Conservation (phyloP, 495 filamentous ascomycete species). For the Tuber magnatum region DNA sequence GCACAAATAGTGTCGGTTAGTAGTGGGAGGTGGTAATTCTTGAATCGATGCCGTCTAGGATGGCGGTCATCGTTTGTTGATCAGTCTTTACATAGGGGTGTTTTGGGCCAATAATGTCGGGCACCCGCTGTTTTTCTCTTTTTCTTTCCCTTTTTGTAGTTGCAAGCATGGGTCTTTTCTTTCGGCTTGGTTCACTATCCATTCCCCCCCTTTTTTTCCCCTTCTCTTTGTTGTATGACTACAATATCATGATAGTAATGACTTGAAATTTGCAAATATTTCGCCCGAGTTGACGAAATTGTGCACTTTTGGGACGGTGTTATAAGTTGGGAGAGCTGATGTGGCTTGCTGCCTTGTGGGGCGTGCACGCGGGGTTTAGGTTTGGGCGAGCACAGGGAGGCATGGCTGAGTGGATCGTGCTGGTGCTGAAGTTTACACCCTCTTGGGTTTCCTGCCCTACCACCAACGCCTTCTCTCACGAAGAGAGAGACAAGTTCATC, state of each 20-base stretch:
- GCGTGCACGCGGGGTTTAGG: neutral
- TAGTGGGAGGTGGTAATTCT: neutral
- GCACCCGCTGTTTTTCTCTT: neutral
- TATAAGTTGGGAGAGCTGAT: neutral
- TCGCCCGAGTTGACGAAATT: neutral
- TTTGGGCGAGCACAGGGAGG: neutral
- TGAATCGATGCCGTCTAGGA: neutral
- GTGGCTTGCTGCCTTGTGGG: neutral
- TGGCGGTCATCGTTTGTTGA: neutral
- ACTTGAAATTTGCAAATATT: conserved; percentile 7
- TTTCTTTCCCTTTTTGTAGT: conserved; percentile 1
- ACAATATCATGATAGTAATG: conserved; percentile 14
- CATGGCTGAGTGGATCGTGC: neutral
- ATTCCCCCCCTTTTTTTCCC: neutral
- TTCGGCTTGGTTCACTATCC: conserved; percentile 17
- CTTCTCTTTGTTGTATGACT: conserved; percentile 22
- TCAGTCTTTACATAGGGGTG: neutral
- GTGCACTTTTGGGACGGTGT: neutral
- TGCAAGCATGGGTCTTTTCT: conserved; percentile 11
- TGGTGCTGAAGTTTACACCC: neutral
- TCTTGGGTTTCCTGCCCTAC: neutral
- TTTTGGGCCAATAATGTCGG: neutral
- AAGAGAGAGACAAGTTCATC: neutral
- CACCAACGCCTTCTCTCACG: neutral
- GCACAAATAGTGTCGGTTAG: neutral